A percentile compares a stretch with the other conserved stretches of the same genome.
These are phyloP conservation scores for Sclerotinia borealis DNA, from an alignment of 2,329 filamentous ascomycete species.

Conservation along the genomic window DNA sequence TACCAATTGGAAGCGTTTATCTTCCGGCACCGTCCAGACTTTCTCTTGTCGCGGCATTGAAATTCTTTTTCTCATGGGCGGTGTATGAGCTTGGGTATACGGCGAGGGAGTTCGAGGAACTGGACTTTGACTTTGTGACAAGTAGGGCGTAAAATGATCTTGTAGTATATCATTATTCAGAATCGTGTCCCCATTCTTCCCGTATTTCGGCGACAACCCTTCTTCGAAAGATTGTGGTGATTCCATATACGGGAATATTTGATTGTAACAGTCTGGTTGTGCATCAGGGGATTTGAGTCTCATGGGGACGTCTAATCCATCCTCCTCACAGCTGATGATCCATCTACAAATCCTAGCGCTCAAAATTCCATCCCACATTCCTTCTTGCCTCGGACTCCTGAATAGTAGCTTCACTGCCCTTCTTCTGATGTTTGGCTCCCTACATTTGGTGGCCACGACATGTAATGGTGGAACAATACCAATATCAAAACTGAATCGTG, in stretches of 20 bases:
- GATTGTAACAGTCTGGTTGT: neutral
- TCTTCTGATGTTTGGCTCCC: constrained; percentile 49
- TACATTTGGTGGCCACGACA: constrained; percentile 60
- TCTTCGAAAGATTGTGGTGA: neutral
- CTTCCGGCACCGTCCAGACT: constrained; percentile 23
- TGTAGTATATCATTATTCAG: neutral
- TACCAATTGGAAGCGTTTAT: constrained; percentile 25
- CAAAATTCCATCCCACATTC: constrained; percentile 54
- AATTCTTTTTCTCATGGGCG: neutral
- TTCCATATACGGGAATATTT: neutral
- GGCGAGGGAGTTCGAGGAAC: neutral
- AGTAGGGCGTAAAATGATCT: neutral
- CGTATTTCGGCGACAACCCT: neutral
- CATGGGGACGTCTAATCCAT: constrained; percentile 19
- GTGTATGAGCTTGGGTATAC: neutral
- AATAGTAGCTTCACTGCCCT: constrained; percentile 56
- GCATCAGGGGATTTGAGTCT: neutral
- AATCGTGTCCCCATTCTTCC: neutral
- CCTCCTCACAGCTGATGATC: constrained; percentile 26
- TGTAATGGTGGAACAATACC: constrained; percentile 61
- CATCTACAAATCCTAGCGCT: constrained; percentile 26
- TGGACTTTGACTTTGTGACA: neutral
- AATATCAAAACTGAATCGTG: constrained; percentile 55
- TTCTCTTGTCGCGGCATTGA: neutral
- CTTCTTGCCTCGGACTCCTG: constrained; percentile 54